Conservation (phyloP, 352 stramenopile species). For the Phytophthora macrochlamydospora region DNA sequence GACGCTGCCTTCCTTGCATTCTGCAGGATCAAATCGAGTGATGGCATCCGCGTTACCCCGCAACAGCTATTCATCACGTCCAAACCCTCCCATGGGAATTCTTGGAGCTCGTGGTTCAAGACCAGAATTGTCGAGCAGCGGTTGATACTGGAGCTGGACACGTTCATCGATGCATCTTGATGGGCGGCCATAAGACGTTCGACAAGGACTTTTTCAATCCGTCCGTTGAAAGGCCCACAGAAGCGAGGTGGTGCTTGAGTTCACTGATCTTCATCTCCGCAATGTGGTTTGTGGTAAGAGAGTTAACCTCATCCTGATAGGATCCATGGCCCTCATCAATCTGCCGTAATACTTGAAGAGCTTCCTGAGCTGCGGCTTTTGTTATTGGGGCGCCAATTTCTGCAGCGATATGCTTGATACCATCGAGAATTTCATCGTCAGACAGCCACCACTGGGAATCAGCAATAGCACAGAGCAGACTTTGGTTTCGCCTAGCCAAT, state of each 20-base stretch:
- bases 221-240: slow-evolving; percentile 34
- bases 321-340: slow-evolving; percentile 8
- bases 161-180: slow-evolving; percentile 2
- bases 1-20: slow-evolving; percentile 21
- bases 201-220: slow-evolving; percentile 62
- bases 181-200: slow-evolving; percentile 41
- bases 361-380: slow-evolving; percentile 21
- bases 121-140: slow-evolving; percentile 61
- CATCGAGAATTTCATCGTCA: slow-evolving; percentile 46
- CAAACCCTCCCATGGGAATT: slow-evolving; percentile 86
- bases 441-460: slow-evolving; percentile 38
- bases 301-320: slow-evolving; percentile 9
- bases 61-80: slow-evolving; percentile 46
- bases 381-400: slow-evolving; percentile 31
- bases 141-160: no score
- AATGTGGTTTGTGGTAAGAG: slow-evolving; percentile 40
- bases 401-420: slow-evolving; percentile 41
- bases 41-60: slow-evolving; percentile 78
- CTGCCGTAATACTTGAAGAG: slow-evolving; percentile 26
- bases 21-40: slow-evolving; percentile 59
- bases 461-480: slow-evolving; percentile 42
- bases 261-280: slow-evolving; percentile 51
- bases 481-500: slow-evolving; percentile 26
- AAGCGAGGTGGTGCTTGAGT: slow-evolving; percentile 41
- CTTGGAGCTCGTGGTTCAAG: slow-evolving; percentile 62